Conservation (phyloP, 2,329 filamentous ascomycete genomes). For the Mycocentrospora acerina region DNA sequence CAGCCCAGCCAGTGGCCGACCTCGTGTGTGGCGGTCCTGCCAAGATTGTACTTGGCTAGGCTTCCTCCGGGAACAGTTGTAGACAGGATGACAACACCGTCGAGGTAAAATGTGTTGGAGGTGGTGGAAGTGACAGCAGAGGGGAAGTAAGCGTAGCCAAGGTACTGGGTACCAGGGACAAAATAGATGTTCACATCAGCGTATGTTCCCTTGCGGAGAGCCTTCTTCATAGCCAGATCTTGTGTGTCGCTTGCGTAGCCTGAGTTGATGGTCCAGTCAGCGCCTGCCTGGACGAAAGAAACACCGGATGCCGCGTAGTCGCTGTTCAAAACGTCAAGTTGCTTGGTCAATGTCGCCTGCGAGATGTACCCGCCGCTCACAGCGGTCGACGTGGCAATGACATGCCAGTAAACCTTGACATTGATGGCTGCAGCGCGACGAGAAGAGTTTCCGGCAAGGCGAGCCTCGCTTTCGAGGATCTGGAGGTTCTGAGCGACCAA, state of each 20-base stretch:
- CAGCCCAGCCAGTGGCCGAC: conserved; percentile 37
- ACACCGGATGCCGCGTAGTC: conserved; percentile 16
- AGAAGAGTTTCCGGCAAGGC: conserved; percentile 3
- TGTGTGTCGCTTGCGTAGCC: conserved; percentile 9
- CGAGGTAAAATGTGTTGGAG: conserved; percentile 17
- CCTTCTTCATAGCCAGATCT: conserved; percentile 13
- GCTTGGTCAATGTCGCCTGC: conserved; percentile 8
- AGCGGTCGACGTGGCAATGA: conserved; percentile 26
- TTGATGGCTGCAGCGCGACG: conserved; percentile 18
- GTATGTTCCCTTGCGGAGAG: conserved; percentile 25
- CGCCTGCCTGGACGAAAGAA: conserved; percentile 13
- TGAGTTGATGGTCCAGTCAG: conserved; percentile 13
- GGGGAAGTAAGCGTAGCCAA: conserved; percentile 16
- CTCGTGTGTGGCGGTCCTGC: conserved; percentile 34
- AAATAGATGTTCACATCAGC: conserved; percentile 32
- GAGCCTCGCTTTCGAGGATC: conserved; percentile 10
- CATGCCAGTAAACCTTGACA: conserved; percentile 39
- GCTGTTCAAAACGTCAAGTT: conserved; percentile 13
- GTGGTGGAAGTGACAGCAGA: conserved; percentile 9
- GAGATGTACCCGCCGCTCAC: conserved; percentile 12
- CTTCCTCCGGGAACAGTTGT: conserved; percentile 24
- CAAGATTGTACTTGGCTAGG: conserved; percentile 12
- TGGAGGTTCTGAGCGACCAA: conserved; percentile 14
- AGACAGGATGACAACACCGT: conserved; percentile 22
- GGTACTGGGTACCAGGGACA: conserved; percentile 6